Evolutionary conservation across 352 stramenopile species (phyloP), one percentile per base, ranked within the genome.

Genomic region (Pythium rishiriense): DNA sequence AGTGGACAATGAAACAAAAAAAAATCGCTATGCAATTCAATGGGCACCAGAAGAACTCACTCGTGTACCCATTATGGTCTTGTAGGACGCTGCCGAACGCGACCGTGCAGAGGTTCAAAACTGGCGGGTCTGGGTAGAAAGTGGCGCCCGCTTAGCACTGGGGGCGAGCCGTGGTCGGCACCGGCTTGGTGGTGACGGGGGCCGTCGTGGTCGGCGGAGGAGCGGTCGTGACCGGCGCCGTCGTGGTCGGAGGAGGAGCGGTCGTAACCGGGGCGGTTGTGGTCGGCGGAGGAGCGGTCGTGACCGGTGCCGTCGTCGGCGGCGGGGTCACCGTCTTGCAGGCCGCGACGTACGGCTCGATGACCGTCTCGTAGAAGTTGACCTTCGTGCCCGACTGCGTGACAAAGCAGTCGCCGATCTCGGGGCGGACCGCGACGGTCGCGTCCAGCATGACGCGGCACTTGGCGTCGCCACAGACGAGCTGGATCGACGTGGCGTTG

Each of bases 311-410:
- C 29, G 42, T 21, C 19, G 54, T 41, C 25, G 43, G 37, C 31
- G 56, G 3, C 3, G n/a, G 7, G 21, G 25, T 19, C 14, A n/a
- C n/a, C n/a, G 9, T 47, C 14, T n/a, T 37, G 49, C 48, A 66
- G 15, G 37, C 41, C 9, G 54, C 43, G 35, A 37, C 22, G 21
- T 45, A 53, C n/a, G 42, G 39, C 25, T 26, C 39, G 17, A 58
- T n/a, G 24, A 64, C n/a, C 19, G 29, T 54, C 15, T 35, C 58
- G 58, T 58, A 64, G 26, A 64, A 64, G 50, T 60, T 51, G 25
- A 57, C 25, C 11, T 52, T 31, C n/a, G 24, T 31, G 26, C 28
- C 39, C 14, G 9, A 31, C 24, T 54, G 35, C 24, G 11, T 15
- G 39, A 60, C 50, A 10, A 4, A 48, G 50, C 59, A 66, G 37